These are phyloP conservation scores for Boletus rubropictus DNA, from an alignment of 768 basidiomycete genomes.

Conservation along the genomic window DNA sequence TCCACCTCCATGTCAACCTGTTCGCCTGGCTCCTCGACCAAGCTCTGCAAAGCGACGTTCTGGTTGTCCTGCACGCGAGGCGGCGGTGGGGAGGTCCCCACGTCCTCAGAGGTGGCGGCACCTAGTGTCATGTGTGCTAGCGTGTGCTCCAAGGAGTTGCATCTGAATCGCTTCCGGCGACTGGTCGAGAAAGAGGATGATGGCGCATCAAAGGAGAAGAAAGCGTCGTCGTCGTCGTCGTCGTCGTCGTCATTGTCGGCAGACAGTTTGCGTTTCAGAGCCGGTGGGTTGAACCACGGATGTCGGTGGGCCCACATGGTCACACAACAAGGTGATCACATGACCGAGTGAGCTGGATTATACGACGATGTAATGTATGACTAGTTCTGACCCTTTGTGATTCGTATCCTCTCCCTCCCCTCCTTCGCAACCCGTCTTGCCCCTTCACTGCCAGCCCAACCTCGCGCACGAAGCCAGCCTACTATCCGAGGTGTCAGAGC, in stretches of 20 bases:
- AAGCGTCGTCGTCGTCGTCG: background rate
- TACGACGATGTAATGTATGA: no score
- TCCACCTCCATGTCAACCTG: slow-evolving; percentile 64
- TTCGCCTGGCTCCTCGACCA: slow-evolving; percentile 45
- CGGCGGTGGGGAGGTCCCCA: slow-evolving; percentile 9
- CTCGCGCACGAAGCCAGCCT: slow-evolving; percentile 69
- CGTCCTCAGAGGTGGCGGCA: slow-evolving; percentile 11
- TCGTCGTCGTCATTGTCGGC: slow-evolving; percentile 18
- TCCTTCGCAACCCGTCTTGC: slow-evolving; percentile 54
- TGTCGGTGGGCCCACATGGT: slow-evolving; percentile 37
- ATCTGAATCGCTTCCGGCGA: slow-evolving; percentile 48
- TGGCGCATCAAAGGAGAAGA: slow-evolving; percentile 3
- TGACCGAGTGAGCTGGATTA: slow-evolving; percentile 5
- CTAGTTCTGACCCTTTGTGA: slow-evolving; percentile 22
- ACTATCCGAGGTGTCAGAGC: slow-evolving; percentile 83
- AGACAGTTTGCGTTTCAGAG: slow-evolving; percentile 37
- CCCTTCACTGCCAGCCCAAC: slow-evolving; percentile 78
- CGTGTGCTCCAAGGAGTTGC: slow-evolving; percentile 47
- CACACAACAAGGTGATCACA: slow-evolving; percentile 2
- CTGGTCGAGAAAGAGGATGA: slow-evolving; percentile 33
- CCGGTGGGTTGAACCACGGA: slow-evolving; percentile 40
- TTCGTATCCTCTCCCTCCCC: slow-evolving; percentile 33
- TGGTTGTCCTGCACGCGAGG: slow-evolving; percentile 2
- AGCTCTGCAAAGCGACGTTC: slow-evolving; percentile 28
- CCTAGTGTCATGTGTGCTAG: slow-evolving; percentile 46